phyloP scores from a whole-genome alignment of 192 early-diverging fungal species.

The Rhizophagus prolifer region DNA sequence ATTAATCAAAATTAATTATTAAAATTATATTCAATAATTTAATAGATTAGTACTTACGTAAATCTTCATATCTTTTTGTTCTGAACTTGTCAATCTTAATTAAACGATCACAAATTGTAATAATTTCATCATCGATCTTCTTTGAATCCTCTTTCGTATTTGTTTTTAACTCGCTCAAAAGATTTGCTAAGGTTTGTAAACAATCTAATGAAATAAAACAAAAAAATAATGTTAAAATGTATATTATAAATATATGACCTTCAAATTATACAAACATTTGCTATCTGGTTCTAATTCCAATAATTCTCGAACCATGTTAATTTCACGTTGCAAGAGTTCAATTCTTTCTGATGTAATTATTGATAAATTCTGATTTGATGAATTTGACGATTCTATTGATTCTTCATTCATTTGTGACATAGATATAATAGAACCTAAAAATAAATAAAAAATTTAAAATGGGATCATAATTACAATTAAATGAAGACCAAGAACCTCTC shows the following conservation, averaged over 20 bases:
- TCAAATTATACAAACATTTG: constrained; percentile 62
- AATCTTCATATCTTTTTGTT: constrained; percentile 19
- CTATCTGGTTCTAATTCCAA: constrained; percentile 78
- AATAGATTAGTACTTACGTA: constrained; percentile 15
- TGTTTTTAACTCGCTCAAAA: constrained; percentile 43
- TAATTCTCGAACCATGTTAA: constrained; percentile 63
- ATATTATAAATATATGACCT: background rate
- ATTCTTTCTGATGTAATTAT: constrained; percentile 31
- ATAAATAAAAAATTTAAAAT: background rate
- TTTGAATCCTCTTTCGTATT: background rate
- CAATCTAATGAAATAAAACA: constrained; percentile 45
- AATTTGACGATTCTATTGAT: background rate
- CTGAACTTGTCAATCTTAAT: constrained; percentile 26
- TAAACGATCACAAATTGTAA: constrained; percentile 13
- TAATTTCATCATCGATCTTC: constrained; percentile 13
- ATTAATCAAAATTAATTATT: background rate
- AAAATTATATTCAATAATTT: background rate
- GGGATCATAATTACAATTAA: too few relatives aligned
- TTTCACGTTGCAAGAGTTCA: constrained; percentile 55
- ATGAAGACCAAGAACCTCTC: too few relatives aligned
- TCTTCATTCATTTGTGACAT: background rate
- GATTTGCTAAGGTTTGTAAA: constrained; percentile 58
- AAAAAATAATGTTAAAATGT: background rate
- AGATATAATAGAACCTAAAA: background rate
- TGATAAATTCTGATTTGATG: background rate